phyloP scores from a whole-genome alignment of 371 early-diverging fungal species.

The Blastocladiella emersonii region DNA sequence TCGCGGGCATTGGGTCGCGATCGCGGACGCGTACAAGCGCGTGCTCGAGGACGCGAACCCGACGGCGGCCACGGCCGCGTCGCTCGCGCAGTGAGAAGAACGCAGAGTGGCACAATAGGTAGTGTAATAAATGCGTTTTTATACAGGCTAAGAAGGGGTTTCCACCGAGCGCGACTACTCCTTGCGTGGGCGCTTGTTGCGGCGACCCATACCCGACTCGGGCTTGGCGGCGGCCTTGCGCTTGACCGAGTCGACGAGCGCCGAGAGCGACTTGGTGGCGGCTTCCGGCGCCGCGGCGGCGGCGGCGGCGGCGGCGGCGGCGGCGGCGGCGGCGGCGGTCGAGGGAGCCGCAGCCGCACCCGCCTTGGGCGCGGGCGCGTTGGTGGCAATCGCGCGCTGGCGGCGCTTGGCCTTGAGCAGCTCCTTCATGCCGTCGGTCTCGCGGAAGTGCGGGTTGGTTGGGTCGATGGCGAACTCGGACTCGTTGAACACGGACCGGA shows the following conservation, averaged over 20 bases:
- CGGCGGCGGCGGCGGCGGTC: neutral
- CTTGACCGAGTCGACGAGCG: neutral
- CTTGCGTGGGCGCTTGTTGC: too few relatives aligned
- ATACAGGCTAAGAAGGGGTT: too few relatives aligned
- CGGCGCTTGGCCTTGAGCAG: slow-evolving; percentile 57
- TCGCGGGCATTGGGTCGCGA: too few relatives aligned
- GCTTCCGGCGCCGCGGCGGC: neutral
- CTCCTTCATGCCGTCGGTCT: slow-evolving; percentile 78
- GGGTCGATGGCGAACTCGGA: slow-evolving; percentile 91
- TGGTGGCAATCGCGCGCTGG: slow-evolving; percentile 9
- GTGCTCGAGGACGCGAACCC: too few relatives aligned
- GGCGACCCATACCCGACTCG: too few relatives aligned
- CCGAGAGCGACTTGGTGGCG: neutral
- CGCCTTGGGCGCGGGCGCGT: neutral
- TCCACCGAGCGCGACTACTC: too few relatives aligned
- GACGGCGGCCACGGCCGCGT: too few relatives aligned
- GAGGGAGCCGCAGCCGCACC: neutral
- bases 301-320: neutral
- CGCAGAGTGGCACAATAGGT: too few relatives aligned
- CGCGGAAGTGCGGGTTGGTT: slow-evolving; percentile 85
- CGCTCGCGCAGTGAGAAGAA: too few relatives aligned
- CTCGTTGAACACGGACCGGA: slow-evolving; percentile 59
- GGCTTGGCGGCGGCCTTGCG: neutral
- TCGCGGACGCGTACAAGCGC: too few relatives aligned
- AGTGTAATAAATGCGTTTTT: too few relatives aligned